phyloP scores from a whole-genome alignment of 108 stramenopile species.

The Cyclotella atomus region DNA sequence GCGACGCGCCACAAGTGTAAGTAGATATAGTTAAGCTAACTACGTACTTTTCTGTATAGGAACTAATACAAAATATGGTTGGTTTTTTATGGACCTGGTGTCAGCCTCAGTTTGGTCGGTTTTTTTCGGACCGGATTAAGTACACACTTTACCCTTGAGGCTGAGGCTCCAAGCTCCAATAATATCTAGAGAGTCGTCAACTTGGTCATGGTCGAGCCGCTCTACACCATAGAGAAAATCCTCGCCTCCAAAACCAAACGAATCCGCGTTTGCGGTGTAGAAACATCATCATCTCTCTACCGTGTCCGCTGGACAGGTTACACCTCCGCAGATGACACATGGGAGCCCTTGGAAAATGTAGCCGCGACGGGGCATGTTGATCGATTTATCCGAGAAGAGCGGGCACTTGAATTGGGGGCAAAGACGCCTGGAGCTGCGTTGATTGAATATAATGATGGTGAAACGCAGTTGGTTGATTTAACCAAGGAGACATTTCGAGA shows the following conservation, averaged over 20 bases:
- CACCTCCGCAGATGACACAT: slow-evolving; percentile 27
- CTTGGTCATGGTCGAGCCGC: too few species aligned
- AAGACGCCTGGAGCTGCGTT: slow-evolving; percentile 31
- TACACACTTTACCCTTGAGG: too few species aligned
- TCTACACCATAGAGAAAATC: neutral
- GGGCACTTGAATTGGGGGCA: slow-evolving; percentile 15
- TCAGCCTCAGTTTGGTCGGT: too few species aligned
- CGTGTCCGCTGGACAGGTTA: neutral
- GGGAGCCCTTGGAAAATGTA: slow-evolving; percentile 40
- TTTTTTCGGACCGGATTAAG: too few species aligned
- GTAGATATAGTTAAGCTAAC: too few species aligned
- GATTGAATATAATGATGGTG: slow-evolving; percentile 48
- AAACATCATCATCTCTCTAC: neutral
- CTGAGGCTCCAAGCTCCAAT: too few species aligned
- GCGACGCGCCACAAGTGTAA: too few species aligned
- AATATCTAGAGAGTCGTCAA: too few species aligned
- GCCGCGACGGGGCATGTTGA: slow-evolving; percentile 45
- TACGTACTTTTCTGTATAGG: too few species aligned
- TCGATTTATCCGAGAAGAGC: slow-evolving; percentile 26
- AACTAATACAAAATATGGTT: too few species aligned
- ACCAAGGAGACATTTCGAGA: slow-evolving; percentile 34
- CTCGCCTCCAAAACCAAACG: neutral
- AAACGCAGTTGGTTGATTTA: slow-evolving; percentile 36
- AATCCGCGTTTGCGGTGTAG: too few species aligned
- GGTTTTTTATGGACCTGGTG: too few species aligned